Evolutionary conservation across 2,329 filamentous ascomycete genomes (phyloP).

Genomic region (Curvularia sp.): DNA sequence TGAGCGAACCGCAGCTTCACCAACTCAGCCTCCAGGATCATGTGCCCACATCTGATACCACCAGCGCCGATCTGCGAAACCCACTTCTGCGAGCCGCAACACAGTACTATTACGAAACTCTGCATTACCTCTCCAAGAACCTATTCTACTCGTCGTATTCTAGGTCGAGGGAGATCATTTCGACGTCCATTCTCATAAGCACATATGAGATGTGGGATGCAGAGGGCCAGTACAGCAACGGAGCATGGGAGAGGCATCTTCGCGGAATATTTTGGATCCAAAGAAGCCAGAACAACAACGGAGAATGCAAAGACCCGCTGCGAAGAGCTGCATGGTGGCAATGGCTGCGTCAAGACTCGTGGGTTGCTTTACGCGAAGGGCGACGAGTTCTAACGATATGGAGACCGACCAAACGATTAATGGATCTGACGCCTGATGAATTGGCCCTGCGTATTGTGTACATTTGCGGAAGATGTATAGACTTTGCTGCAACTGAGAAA

Average conservation of each 20-base stretch:
- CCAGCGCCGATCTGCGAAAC: constrained; percentile 26
- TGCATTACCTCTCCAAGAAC: constrained; percentile 67
- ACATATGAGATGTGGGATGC: constrained; percentile 72
- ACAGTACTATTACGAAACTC: constrained; percentile 68
- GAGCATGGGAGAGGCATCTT: constrained; percentile 68
- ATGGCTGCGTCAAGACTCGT: constrained; percentile 70
- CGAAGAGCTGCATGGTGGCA: constrained; percentile 69
- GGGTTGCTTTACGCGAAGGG: constrained; percentile 67
- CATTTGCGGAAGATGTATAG: constrained; percentile 63
- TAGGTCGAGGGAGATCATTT: constrained; percentile 64
- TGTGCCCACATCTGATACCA: constrained; percentile 17
- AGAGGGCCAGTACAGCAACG: constrained; percentile 49
- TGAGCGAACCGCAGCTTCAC: constrained; percentile 34
- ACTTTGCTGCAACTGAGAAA: constrained; percentile 64
- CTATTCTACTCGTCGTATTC: constrained; percentile 66
- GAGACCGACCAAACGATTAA: constrained; percentile 59
- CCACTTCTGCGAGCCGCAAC: constrained; percentile 50
- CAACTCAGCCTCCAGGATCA: constrained; percentile 42
- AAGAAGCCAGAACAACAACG: constrained; percentile 66
- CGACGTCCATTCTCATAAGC: constrained; percentile 66
- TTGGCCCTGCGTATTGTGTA: constrained; percentile 62
- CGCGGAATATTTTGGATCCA: constrained; percentile 72
- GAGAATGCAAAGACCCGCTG: constrained; percentile 61
- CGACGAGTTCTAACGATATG: constrained; percentile 65
- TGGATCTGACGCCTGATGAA: constrained; percentile 60